Evolutionary conservation across 2,329 filamentous ascomycete genomes (phyloP), one percentile per base, ranked within the genome.

Genomic region (Macroventuria anomochaeta): DNA sequence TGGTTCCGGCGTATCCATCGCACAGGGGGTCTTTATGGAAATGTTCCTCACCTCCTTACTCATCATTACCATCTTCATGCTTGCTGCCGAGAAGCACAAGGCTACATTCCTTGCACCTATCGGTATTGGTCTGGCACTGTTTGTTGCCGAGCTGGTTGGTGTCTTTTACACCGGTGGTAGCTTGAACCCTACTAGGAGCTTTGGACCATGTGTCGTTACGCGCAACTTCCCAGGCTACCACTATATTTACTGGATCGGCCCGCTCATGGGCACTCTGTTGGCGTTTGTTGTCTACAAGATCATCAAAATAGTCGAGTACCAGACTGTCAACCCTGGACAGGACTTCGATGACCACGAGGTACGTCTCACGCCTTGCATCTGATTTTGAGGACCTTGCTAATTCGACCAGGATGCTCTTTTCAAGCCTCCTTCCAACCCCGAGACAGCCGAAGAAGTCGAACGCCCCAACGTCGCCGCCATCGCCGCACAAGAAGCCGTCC

Each of bases 71-170:
- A 75, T 77, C 41, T 75, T 76, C 62, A 88, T 90, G 83, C 79
- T 90, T 37, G 88, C 87, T 0, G 84, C 85, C 3, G 87, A 90
- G 69, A 91, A 91, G 75, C 88, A 91, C 71, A 85, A 86, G 37
- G 84, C 85, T 2, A 91, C 88, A 0, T 90, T 82, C 67, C 75
- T 91, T 1, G 88, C 88, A 0, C 88, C 89, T 0, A 76, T 91
- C 3, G 88, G 86, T 11, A 90, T 92, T 61, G 89, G 89, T 1
- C 73, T 90, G 2, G 79, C 88, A 0, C 80, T 91, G 46, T 91
- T 91, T 70, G 81, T 91, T 36, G 77, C 78, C 0, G 79, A 85
- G 52, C 57, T 85, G 42, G 74, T 78, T 3, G 81, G 74, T 13
- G 75, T 79, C 0, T 76, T 72, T 57, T 79, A 71, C 59, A 79